Base-by-base conservation (phyloP, 805 yeast genomes). In the Spathaspora arborariae region DNA sequence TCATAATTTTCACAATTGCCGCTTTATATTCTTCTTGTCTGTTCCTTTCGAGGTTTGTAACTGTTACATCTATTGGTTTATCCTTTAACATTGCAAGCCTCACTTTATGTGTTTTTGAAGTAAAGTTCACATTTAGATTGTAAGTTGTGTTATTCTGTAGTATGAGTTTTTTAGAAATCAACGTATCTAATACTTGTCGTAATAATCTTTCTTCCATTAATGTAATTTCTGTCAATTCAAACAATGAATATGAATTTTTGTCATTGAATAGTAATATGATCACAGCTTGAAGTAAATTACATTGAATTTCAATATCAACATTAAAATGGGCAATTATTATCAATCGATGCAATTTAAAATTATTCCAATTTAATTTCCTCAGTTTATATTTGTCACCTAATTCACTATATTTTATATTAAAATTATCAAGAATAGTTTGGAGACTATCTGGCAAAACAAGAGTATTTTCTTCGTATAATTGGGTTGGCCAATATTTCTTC, bases 201-300 rank as follows among this genome's bases (percentile, higher is more conserved):
- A 75, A 48, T 21, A 71, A 62, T 24, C 48, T 55, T 4, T 47
- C 49, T 4, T 62, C 67, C 59, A 76, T 66, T n/a, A 66, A 62
- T 2, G 74, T 68, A 1, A 34, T 15, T 1, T 45, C 24, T 5
- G 42, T 45, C 2, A 76, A 46, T 26, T 67, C 60, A 0, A 47
- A 43, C 11, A 65, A 46, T 0, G 44, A 41, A 9, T 62, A 52
- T 1, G 11, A 8, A 9, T 65, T 63, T 1, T 34, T 11, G 0
- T 67, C 60, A 38, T 72, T 69, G 50, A 74, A 76, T 13, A 68
- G 55, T 11, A 68, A 46, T 2, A 77, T 50, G 0, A 75, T 62
- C 1, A 67, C 56, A 0, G 78, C 78, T 52, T 76, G 79, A 40
- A 70, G 65, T n/a, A 75, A 51, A 35, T 75, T 73, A 16, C 76